phyloP scores from a whole-genome alignment of 2,329 filamentous ascomycete genomes.

The Calonectria hawksworthii region DNA sequence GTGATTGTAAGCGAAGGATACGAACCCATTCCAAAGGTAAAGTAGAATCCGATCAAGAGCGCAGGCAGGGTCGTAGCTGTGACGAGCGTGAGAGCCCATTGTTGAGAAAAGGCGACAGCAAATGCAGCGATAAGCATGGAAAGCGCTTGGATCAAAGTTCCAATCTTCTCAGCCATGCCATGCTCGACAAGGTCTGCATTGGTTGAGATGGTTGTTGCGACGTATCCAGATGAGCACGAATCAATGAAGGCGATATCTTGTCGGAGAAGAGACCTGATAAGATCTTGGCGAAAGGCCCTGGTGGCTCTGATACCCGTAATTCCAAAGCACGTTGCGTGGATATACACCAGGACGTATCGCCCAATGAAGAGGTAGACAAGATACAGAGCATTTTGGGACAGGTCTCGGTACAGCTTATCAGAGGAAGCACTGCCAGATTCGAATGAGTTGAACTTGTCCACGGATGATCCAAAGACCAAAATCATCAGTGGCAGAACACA shows the following conservation, averaged over 20 bases:
- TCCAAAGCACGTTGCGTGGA: background rate
- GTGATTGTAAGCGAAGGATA: background rate
- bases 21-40: background rate
- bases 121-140: background rate
- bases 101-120: background rate
- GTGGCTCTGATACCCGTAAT: background rate
- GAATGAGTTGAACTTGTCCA: background rate
- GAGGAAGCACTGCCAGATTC: background rate
- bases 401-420: background rate
- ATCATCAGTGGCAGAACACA: background rate
- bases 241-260: background rate
- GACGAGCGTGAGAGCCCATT: background rate
- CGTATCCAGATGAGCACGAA: background rate
- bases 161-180: background rate
- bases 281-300: background rate
- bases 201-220: background rate
- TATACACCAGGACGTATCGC: background rate
- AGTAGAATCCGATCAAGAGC: background rate
- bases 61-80: background rate
- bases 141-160: background rate
- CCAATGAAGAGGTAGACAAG: background rate
- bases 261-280: background rate
- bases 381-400: background rate
- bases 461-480: background rate
- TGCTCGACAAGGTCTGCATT: background rate